phyloP scores from a whole-genome alignment of 257 asterid species.

The Schizonepeta tenuifolia region DNA sequence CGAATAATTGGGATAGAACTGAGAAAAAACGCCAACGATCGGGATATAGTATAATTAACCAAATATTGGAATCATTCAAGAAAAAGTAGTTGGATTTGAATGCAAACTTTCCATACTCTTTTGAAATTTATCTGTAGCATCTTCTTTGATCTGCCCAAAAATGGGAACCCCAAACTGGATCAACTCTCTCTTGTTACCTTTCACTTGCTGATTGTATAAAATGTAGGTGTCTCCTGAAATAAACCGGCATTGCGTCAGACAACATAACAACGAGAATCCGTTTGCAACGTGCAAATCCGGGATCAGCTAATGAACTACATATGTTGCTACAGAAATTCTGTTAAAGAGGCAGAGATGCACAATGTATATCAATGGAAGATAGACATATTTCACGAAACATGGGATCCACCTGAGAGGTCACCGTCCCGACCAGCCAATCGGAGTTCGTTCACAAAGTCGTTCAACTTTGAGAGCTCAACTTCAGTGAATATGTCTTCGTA shows the following conservation, averaged over 20 bases:
- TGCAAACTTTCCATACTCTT: slow-evolving; percentile 47
- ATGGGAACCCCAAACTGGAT: slow-evolving; percentile 93
- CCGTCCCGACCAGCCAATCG: slow-evolving; percentile 93
- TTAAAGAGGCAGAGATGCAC: slow-evolving; percentile 24
- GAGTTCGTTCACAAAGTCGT: slow-evolving; percentile 77
- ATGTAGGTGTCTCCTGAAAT: slow-evolving; percentile 88
- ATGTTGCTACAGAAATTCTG: background rate
- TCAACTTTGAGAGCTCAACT: slow-evolving; percentile 80
- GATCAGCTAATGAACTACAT: background rate
- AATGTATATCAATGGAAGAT: slow-evolving; percentile 26
- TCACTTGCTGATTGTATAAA: slow-evolving; percentile 80
- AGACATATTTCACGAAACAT: slow-evolving; percentile 52
- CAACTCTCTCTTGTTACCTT: slow-evolving; percentile 94
- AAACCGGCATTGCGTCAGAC: background rate
- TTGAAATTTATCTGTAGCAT: slow-evolving; percentile 46
- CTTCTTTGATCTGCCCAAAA: slow-evolving; percentile 74
- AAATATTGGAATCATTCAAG: background rate
- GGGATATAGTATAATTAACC: too few relatives aligned
- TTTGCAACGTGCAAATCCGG: background rate
- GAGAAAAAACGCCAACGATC: too few relatives aligned
- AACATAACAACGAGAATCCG: background rate
- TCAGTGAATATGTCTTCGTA: slow-evolving; percentile 77
- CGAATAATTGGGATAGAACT: too few relatives aligned
- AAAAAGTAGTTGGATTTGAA: background rate
- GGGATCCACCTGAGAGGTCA: slow-evolving; percentile 94